These are phyloP conservation scores for Meyerozyma smithsonii DNA, from an alignment of 1,139 yeast genomes.

Conservation along the genomic window DNA sequence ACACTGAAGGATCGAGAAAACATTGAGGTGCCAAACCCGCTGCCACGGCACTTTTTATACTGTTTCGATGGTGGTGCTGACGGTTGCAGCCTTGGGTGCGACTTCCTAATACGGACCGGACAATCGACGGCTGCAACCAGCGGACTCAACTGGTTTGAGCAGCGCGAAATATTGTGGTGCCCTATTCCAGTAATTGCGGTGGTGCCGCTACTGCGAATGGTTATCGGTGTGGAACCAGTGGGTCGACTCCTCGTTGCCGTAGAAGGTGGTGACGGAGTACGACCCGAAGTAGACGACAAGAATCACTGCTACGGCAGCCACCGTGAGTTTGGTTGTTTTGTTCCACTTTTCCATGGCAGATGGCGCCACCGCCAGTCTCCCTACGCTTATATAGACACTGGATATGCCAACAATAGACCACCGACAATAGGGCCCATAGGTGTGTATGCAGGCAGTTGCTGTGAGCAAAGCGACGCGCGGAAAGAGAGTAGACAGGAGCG, in stretches of 20 bases:
- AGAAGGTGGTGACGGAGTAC: neutral
- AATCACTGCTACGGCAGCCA: constrained; percentile 2
- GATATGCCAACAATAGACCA: neutral
- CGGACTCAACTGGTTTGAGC: neutral
- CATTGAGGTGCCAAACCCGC: too few relatives aligned
- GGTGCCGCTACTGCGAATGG: neutral
- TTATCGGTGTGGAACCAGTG: constrained; percentile 2
- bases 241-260: neutral
- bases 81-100: neutral
- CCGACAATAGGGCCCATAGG: too few relatives aligned
- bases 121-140: neutral
- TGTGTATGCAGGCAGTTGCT: too few relatives aligned
- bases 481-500: too few relatives aligned
- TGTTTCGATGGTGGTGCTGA: neutral
- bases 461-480: too few relatives aligned
- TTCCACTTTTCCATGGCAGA: neutral
- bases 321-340: neutral
- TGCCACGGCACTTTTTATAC: constrained; percentile 1
- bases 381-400: neutral
- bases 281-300: constrained; percentile 2
- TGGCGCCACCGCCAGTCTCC: neutral
- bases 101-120: constrained; percentile 1
- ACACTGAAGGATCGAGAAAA: neutral
- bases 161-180: too few relatives aligned
- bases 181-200: too few relatives aligned